These are phyloP conservation scores for Spencermartinsiella europaea DNA, from an alignment of 805 yeast species.

Conservation along the genomic window DNA sequence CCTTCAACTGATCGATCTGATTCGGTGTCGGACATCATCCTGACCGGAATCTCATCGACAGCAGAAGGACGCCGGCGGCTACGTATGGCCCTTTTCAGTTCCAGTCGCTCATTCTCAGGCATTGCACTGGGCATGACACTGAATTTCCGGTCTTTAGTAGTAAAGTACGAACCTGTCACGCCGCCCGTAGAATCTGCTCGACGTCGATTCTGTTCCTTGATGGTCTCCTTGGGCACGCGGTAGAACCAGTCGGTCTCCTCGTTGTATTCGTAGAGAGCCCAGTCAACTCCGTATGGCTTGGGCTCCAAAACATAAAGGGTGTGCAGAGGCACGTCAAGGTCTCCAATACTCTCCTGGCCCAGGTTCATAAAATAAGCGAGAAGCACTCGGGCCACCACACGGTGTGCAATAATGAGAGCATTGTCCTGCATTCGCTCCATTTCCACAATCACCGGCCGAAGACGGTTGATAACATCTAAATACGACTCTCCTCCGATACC, in stretches of 20 bases:
- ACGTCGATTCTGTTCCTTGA: conserved; percentile 15
- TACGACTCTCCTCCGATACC: conserved; percentile 98
- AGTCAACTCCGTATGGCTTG: conserved; percentile 93
- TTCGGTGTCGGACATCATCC: neutral
- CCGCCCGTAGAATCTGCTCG: conserved; percentile 4
- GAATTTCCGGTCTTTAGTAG: conserved; percentile 21
- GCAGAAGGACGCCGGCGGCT: neutral
- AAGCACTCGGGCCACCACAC: conserved; percentile 84
- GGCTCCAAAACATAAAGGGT: conserved; percentile 86
- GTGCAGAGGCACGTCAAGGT: conserved; percentile 88
- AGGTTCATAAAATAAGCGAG: conserved; percentile 86
- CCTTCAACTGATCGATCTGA: neutral
- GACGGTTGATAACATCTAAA: conserved; percentile 83
- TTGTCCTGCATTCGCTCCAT: conserved; percentile 89
- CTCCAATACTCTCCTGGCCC: conserved; percentile 71
- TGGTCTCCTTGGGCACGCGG: conserved; percentile 43
- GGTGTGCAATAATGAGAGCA: conserved; percentile 74
- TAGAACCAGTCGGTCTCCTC: conserved; percentile 73
- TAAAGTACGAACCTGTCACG: conserved; percentile 3
- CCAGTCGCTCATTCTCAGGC: neutral
- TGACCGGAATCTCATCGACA: neutral
- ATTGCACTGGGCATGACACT: conserved; percentile 21
- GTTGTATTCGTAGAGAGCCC: conserved; percentile 83
- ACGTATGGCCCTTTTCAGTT: conserved; percentile 1
- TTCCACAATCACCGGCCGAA: conserved; percentile 86